Percentiles rank a stretch among this genome's conserved stretches.
Evolutionary conservation across 2,329 filamentous ascomycete species (phyloP).

Genomic region (Spiromastix sp.): DNA sequence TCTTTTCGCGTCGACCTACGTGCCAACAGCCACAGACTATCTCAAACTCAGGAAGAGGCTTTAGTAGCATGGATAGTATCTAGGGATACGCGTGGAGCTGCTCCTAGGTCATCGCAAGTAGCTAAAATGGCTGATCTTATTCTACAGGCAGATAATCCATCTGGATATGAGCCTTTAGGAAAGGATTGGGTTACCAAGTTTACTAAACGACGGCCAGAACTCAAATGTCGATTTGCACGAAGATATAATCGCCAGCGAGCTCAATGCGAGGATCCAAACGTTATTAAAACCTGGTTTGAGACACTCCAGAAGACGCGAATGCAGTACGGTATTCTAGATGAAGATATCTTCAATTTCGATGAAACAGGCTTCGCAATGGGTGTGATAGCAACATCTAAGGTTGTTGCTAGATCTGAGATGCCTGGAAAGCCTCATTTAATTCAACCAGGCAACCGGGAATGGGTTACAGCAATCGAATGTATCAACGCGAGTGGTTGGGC

Average conservation of each 20-base stretch:
- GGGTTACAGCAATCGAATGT: slow-evolving; percentile 3
- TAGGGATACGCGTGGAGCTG: not conserved
- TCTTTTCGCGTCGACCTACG: not conserved
- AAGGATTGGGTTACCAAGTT: slow-evolving; percentile 2
- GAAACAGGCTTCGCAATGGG: slow-evolving; percentile 9
- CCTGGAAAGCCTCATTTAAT: not conserved
- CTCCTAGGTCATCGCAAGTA: not conserved
- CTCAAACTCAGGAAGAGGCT: not conserved
- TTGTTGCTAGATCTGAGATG: slow-evolving; percentile 3
- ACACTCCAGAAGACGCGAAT: not conserved
- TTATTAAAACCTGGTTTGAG: not conserved
- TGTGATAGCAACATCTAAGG: not conserved
- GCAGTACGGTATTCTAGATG: slow-evolving; percentile 7
- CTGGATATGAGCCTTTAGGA: not conserved
- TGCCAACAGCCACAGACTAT: not conserved
- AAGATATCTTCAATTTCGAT: slow-evolving; percentile 11
- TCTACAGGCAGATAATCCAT: not conserved
- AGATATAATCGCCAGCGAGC: slow-evolving; percentile 1
- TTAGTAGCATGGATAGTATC: not conserved
- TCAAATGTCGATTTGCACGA: not conserved
- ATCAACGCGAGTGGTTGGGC: not conserved
- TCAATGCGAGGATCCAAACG: too few relatives aligned
- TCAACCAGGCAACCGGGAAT: slow-evolving; percentile 3
- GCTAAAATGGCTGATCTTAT: not conserved
- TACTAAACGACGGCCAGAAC: not conserved